Conservation (phyloP, 2,329 filamentous ascomycete genomes). For the Didymellaceae sp. region DNA sequence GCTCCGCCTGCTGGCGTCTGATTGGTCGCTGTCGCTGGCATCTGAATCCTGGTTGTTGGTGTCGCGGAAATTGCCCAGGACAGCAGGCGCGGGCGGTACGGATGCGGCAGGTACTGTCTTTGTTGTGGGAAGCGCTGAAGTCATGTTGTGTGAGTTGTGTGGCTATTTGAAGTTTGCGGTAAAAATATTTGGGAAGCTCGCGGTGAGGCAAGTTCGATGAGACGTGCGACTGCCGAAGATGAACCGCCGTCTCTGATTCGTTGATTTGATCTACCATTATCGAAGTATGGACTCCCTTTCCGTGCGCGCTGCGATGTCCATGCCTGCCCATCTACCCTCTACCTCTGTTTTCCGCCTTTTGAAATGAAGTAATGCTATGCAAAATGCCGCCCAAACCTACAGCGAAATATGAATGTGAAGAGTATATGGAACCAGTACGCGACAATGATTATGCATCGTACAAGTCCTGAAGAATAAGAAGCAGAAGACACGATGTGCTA, state of each 20-base stretch:
- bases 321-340: conserved; percentile 30
- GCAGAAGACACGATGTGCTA: conserved; percentile 19
- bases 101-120: background rate
- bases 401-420: conserved; percentile 23
- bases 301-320: conserved; percentile 21
- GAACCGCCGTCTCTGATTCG: conserved; percentile 33
- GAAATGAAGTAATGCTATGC: conserved; percentile 29
- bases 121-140: conserved; percentile 10
- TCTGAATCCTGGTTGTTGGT: conserved; percentile 21
- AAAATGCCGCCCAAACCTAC: conserved; percentile 27
- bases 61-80: conserved; percentile 24
- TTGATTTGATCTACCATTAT: conserved; percentile 27
- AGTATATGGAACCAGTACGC: conserved; percentile 11
- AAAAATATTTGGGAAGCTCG: conserved; percentile 13
- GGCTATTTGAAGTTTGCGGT: background rate
- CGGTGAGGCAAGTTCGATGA: conserved; percentile 18
- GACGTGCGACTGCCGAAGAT: conserved; percentile 21
- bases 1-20: conserved; percentile 28
- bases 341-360: conserved; percentile 28
- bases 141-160: conserved; percentile 16
- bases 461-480: background rate
- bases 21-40: conserved; percentile 34
- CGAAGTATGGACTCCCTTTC: conserved; percentile 4
- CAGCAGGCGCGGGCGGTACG: background rate
- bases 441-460: conserved; percentile 15